A percentile compares a stretch with the other conserved stretches of the same genome.
phyloP scores from a whole-genome alignment of 164 flowering plant genomes.

The Tetracentron sinense region DNA sequence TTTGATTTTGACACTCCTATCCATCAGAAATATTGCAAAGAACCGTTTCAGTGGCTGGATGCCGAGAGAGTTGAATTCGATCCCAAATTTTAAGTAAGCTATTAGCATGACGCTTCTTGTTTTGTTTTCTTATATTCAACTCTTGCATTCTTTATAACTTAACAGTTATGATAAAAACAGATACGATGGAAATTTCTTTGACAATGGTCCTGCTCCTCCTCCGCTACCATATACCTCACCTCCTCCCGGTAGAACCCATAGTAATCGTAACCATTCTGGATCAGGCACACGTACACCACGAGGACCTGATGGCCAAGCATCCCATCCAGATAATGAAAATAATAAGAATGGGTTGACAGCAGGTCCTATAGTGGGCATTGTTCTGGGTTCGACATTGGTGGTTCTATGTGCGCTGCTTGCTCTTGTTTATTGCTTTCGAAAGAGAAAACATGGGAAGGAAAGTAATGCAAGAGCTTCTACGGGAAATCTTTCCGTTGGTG shows the following conservation, averaged over 20 bases:
- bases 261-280: constrained; percentile 34
- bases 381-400: constrained; percentile 43
- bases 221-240: constrained; percentile 79
- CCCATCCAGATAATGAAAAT: constrained; percentile 22
- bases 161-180: constrained; percentile 41
- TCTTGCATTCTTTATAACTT: constrained; percentile 14
- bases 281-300: constrained; percentile 27
- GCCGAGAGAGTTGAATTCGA: constrained; percentile 63
- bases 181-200: constrained; percentile 74
- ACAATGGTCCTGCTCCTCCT: constrained; percentile 86
- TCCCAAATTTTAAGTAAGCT: constrained; percentile 69
- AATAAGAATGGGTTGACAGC: constrained; percentile 36
- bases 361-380: constrained; percentile 65
- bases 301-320: constrained; percentile 30
- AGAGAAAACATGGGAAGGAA: constrained; percentile 38
- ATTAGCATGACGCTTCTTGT: not conserved
- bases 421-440: constrained; percentile 50
- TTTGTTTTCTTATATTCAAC: constrained; percentile 5
- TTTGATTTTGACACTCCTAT: constrained; percentile 11
- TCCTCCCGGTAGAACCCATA: constrained; percentile 55
- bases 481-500: constrained; percentile 39
- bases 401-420: constrained; percentile 40
- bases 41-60: constrained; percentile 88
- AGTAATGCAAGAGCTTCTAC: constrained; percentile 35
- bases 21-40: constrained; percentile 76